Evolutionary conservation across 2,329 filamentous ascomycete genomes (phyloP).

Genomic region (Alternaria ethzedia): DNA sequence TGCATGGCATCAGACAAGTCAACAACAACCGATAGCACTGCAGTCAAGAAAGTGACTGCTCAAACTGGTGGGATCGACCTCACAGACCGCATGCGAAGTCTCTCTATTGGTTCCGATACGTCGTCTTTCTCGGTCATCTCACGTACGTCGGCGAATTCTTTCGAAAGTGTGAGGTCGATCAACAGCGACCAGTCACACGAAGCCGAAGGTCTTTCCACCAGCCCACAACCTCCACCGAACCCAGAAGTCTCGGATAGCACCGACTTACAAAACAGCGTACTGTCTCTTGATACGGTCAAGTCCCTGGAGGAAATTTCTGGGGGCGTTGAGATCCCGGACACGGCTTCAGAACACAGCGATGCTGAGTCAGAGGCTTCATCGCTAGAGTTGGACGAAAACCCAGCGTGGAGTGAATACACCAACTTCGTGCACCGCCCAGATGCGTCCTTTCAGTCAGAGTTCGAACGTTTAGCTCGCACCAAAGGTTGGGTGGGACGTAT

Average conservation of each 20-base stretch:
- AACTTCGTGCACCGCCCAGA: conserved; percentile 21
- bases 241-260: not conserved
- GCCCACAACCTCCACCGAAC: not conserved
- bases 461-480: conserved; percentile 23
- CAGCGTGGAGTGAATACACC: conserved; percentile 25
- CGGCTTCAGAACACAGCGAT: not conserved
- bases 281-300: not conserved
- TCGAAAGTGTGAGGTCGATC: conserved; percentile 12
- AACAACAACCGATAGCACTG: not conserved
- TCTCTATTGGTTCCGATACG: conserved; percentile 19
- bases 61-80: not conserved
- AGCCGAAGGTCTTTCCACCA: not conserved
- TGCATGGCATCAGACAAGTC: not conserved
- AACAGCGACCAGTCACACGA: not conserved
- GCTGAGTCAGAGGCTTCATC: not conserved
- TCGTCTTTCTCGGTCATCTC: conserved; percentile 27
- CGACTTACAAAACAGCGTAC: not conserved
- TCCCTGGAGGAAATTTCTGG: not conserved
- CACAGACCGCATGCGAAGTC: conserved; percentile 12
- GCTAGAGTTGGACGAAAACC: conserved; percentile 5
- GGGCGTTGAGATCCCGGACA: not conserved
- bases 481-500: conserved; percentile 8
- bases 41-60: not conserved
- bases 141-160: conserved; percentile 17
- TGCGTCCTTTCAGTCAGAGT: conserved; percentile 26